phyloP scores from a whole-genome alignment of 768 basidiomycete genomes.

The Tephrocybe sp. region DNA sequence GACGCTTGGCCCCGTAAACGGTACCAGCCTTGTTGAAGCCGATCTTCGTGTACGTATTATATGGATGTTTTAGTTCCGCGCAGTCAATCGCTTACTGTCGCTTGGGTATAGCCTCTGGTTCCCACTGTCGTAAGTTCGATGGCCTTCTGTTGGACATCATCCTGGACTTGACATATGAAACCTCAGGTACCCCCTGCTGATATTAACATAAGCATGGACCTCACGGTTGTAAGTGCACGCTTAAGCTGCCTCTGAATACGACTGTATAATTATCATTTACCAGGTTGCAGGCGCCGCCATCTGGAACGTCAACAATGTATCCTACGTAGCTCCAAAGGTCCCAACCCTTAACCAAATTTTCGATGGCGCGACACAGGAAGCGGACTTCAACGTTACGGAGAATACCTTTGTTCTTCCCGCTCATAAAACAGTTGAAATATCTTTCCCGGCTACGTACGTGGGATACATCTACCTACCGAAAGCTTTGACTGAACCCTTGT shows the following conservation, averaged over 20 bases:
- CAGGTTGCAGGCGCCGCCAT: conserved; percentile 20
- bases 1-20: conserved; percentile 19
- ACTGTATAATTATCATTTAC: not conserved
- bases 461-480: not conserved
- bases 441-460: conserved; percentile 31
- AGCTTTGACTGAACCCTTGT: not conserved
- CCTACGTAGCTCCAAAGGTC: conserved; percentile 28
- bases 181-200: conserved; percentile 24
- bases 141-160: not conserved
- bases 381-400: conserved; percentile 32
- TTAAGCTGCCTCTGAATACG: not conserved
- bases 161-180: not conserved
- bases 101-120: conserved; percentile 10
- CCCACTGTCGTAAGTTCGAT: conserved; percentile 2
- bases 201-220: conserved; percentile 25
- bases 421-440: conserved; percentile 39
- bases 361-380: conserved; percentile 35
- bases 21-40: conserved; percentile 14
- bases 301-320: conserved; percentile 34
- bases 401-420: conserved; percentile 39
- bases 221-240: conserved; percentile 23
- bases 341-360: conserved; percentile 36
- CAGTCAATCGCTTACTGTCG: not conserved
- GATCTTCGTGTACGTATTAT: conserved; percentile 11
- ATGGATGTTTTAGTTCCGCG: not conserved